Evolutionary conservation across 2,329 filamentous ascomycete genomes (phyloP).

Genomic region (Proliferodiscus dingleyae): DNA sequence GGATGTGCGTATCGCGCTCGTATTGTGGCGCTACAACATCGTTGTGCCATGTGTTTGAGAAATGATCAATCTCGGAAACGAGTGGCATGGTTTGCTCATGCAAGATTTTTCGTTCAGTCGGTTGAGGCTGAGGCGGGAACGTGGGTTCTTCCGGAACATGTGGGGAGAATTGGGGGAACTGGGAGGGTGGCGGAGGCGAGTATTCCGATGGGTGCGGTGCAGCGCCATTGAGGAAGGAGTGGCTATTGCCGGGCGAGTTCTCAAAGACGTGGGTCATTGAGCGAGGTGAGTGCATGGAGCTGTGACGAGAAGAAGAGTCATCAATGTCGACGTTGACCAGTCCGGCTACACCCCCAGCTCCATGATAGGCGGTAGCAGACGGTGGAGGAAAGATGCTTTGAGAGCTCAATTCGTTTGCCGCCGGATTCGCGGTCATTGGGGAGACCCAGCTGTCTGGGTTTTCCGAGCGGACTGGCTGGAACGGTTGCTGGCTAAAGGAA

Average conservation of each 20-base stretch:
- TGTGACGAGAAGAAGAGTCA: neutral
- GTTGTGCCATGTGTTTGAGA: neutral
- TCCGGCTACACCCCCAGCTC: neutral
- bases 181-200: neutral
- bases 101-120: neutral
- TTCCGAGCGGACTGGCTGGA: conserved; percentile 1
- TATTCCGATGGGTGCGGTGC: neutral
- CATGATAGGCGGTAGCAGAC: conserved; percentile 4
- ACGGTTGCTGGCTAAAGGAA: neutral
- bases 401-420: neutral
- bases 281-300: too few relatives aligned
- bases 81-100: too few relatives aligned
- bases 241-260: neutral
- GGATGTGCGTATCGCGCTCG: conserved; percentile 5
- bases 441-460: conserved; percentile 5
- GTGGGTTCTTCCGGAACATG: too few relatives aligned
- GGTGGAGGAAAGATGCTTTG: neutral
- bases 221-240: too few relatives aligned
- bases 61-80: neutral
- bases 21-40: neutral
- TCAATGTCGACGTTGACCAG: neutral
- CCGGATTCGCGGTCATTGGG: conserved; percentile 7
- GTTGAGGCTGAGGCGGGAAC: neutral
- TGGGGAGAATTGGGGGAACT: neutral
- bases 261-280: conserved; percentile 2